Percentiles rank a stretch among this genome's conserved stretches.
Evolutionary conservation across 176 grass and related monocot species (phyloP).

Genomic region (Rhynchospora pubera): DNA sequence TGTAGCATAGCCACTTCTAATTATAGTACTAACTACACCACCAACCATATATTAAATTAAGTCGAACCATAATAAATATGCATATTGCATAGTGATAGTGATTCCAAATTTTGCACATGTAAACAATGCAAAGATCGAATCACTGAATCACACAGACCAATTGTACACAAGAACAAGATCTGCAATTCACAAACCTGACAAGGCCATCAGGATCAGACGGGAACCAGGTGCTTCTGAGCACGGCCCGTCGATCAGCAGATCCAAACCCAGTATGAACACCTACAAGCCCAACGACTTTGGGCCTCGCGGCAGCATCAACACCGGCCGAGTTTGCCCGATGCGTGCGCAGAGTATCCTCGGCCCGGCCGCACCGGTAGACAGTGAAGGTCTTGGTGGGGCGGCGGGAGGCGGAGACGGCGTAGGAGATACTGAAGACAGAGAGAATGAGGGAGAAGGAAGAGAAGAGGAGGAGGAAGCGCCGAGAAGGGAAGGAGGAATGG

Average conservation of each 20-base stretch:
- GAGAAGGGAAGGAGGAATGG: constrained; percentile 5
- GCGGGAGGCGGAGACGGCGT: constrained; percentile 36
- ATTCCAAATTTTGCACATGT: not conserved
- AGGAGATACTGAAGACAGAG: constrained; percentile 37
- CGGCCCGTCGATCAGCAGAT: constrained; percentile 45
- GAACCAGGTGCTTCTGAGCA: constrained; percentile 85
- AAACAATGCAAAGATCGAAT: not conserved
- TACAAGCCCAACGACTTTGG: constrained; percentile 78
- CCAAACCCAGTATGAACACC: constrained; percentile 66
- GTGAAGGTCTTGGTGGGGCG: constrained; percentile 25
- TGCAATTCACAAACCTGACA: constrained; percentile 37
- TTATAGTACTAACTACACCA: not conserved
- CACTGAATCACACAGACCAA: no score
- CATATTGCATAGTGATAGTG: no score
- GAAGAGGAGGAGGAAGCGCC: constrained; percentile 46
- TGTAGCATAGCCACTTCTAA: not conserved
- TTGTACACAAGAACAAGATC: constrained; percentile 3
- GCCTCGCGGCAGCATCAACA: constrained; percentile 32
- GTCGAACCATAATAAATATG: not conserved
- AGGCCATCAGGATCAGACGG: constrained; percentile 69
- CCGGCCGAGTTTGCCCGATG: constrained; percentile 33
- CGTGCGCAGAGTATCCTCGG: constrained; percentile 71
- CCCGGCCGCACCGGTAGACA: constrained; percentile 60
- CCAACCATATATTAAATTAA: not conserved
- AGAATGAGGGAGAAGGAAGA: constrained; percentile 46